Base-by-base conservation (phyloP, 805 yeast genomes). In the Cyberlindnera amylophila region DNA sequence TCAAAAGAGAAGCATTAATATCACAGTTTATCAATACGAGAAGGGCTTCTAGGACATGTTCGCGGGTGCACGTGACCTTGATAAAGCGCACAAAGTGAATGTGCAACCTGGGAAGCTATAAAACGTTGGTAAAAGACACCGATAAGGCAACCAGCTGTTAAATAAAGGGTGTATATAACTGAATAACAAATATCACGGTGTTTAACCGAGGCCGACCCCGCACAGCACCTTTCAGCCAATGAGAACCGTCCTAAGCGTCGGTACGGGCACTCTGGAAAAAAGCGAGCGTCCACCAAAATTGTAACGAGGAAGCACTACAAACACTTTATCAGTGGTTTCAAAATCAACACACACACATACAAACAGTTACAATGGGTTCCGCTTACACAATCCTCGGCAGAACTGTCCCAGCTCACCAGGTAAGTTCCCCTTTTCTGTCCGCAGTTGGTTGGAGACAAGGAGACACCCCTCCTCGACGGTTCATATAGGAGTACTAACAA, bases 311-410 rank as follows among this genome's bases (percentile, higher is more conserved):
- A 11, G 11, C 10, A 23, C 27, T 7, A 8, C 27, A 23, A 23
- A 7, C 10, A 23, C n/a, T n/a, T n/a, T n/a, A n/a, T n/a, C n/a
- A n/a, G n/a, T n/a, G n/a, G 27, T 23, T 8, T 23, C 27, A 23
- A 23, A 23, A 12, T 35, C 23, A 12, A 24, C 28, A 23, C 24
- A 35, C 32, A 26, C 23, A 34, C 31, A 19, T 15, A 7, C 9
- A 10, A 18, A 36, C 21, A 30, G 26, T 34, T 35, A 46, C 62
- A 63, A 88, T 88, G 96, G 95, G 85, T 67, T 79, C 85, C 59
- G 85, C 88, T 62, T 90, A 90, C 75, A 72, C 72, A 48, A 83
- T 90, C 57, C 71, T 88, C 59, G 98, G 98, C 48, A 87, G 75
- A 71, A 67, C 86, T 51, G 80, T 89, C 59, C 88, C 80, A 58